Percentiles rank a stretch among this genome's conserved stretches.
These are phyloP conservation scores for Suillus subalutaceus DNA, from an alignment of 768 basidiomycete species.

Conservation along the genomic window DNA sequence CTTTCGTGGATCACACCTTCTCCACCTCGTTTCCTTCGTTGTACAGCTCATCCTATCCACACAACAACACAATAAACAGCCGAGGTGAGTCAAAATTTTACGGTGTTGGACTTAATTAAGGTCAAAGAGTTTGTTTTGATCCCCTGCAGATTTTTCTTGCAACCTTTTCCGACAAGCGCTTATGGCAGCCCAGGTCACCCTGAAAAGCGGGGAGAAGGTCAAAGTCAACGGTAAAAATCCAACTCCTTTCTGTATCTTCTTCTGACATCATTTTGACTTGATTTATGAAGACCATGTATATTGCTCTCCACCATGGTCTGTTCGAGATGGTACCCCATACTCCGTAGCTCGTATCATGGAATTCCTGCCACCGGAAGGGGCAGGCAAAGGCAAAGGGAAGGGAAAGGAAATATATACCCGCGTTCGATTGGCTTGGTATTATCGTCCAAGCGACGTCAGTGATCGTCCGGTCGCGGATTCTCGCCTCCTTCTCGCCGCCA, in stretches of 20 bases:
- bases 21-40: conserved; percentile 39
- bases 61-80: conserved; percentile 22
- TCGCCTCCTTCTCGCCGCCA: conserved; percentile 90
- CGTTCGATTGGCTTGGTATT: conserved; percentile 94
- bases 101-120: not conserved
- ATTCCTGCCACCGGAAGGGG: conserved; percentile 82
- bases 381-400: conserved; percentile 64
- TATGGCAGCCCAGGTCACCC: conserved; percentile 46
- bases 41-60: conserved; percentile 27
- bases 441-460: conserved; percentile 94
- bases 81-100: conserved; percentile 29
- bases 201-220: conserved; percentile 84
- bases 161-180: conserved; percentile 19
- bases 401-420: conserved; percentile 75
- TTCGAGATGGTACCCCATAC: conserved; percentile 94
- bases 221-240: conserved; percentile 78
- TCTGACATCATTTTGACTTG: conserved; percentile 20
- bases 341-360: conserved; percentile 97
- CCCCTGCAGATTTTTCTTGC: conserved; percentile 30
- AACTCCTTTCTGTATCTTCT: conserved; percentile 17
- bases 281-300: conserved; percentile 90
- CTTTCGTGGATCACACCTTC: conserved; percentile 33
- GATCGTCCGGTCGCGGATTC: conserved; percentile 90
- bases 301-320: conserved; percentile 90
- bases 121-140: conserved; percentile 8